These are phyloP conservation scores for Xylariaceae sp. DNA, from an alignment of 2,329 filamentous ascomycete species.

Conservation along the genomic window DNA sequence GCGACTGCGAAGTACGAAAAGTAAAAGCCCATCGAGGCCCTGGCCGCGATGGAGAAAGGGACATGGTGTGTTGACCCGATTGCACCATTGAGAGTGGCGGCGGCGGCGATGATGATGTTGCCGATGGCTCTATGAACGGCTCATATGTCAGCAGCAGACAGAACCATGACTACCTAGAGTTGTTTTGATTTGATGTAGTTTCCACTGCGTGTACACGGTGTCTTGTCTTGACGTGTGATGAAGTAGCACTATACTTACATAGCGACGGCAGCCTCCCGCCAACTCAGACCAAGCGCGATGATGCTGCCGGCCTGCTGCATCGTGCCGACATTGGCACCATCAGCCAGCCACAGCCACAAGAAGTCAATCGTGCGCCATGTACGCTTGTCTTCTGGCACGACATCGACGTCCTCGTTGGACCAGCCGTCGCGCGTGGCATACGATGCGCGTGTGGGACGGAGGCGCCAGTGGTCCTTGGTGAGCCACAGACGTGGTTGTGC, in stretches of 20 bases:
- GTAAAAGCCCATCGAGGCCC: constrained; percentile 6
- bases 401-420: constrained; percentile 14
- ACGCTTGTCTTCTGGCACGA: constrained; percentile 7
- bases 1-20: constrained; percentile 5
- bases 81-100: constrained; percentile 5
- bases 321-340: constrained; percentile 16
- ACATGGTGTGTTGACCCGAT: constrained; percentile 6
- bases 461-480: constrained; percentile 8
- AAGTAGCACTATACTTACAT: constrained; percentile 14
- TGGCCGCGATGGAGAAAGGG: constrained; percentile 3
- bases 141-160: neutral
- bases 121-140: constrained; percentile 2
- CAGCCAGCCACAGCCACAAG: constrained; percentile 15
- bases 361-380: constrained; percentile 13
- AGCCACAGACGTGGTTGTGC: constrained; percentile 4
- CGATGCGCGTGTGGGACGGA: constrained; percentile 7
- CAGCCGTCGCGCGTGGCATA: constrained; percentile 7
- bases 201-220: too few species aligned
- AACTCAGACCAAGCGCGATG: constrained; percentile 15
- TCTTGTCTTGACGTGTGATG: too few species aligned
- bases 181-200: too few species aligned
- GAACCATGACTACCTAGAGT: too few species aligned
- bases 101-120: constrained; percentile 3
- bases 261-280: constrained; percentile 15
- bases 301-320: constrained; percentile 18